These are phyloP conservation scores for Aureobasidium sp. DNA, from an alignment of 2,329 filamentous ascomycete genomes.

Conservation along the genomic window DNA sequence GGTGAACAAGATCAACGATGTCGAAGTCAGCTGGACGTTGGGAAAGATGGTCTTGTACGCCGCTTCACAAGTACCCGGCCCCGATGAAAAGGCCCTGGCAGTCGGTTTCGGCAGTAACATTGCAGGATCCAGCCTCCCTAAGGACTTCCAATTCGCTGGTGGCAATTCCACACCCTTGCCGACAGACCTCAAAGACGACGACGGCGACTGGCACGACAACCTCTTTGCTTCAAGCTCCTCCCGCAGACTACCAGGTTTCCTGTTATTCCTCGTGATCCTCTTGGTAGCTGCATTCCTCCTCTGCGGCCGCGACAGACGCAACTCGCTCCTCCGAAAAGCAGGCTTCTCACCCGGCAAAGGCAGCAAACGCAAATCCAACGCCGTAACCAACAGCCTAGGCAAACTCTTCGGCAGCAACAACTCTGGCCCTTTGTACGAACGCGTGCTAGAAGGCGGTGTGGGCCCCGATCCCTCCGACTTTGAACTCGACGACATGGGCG, in stretches of 20 bases:
- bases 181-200: constrained; percentile 30
- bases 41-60: constrained; percentile 96
- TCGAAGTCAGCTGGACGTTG: constrained; percentile 94
- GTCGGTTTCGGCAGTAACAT: constrained; percentile 92
- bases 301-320: constrained; percentile 67
- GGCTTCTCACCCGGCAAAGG: constrained; percentile 32
- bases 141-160: constrained; percentile 78
- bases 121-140: constrained; percentile 35
- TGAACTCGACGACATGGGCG: constrained; percentile 57
- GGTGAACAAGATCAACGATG: constrained; percentile 80
- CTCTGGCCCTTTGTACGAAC: constrained; percentile 54
- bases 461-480: constrained; percentile 49
- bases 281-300: constrained; percentile 62
- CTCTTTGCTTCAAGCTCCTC: constrained; percentile 57
- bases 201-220: constrained; percentile 45
- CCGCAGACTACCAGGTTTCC: constrained; percentile 61
- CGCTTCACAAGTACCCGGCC: constrained; percentile 71
- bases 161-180: constrained; percentile 37
- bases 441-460: constrained; percentile 62
- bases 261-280: constrained; percentile 70
- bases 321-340: constrained; percentile 47
- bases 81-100: constrained; percentile 47
- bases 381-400: constrained; percentile 21
- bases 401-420: constrained; percentile 57
- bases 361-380: constrained; percentile 36